These are phyloP conservation scores for Ustilago loliicola DNA, from an alignment of 1,284 basidiomycete species.

Conservation along the genomic window DNA sequence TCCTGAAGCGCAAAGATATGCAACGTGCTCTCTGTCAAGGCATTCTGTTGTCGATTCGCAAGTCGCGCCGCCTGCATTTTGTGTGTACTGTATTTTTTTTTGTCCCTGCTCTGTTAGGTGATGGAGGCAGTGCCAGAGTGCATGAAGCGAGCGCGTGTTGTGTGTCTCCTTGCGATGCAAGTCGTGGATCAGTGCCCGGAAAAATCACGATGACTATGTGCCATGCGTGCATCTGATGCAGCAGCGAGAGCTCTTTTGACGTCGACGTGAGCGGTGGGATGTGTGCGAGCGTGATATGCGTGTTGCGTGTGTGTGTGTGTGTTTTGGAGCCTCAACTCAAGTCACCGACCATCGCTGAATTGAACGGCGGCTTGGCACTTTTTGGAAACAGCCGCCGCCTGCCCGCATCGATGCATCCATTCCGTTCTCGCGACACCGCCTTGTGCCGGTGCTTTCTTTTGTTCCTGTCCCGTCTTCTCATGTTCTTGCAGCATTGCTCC, in stretches of 20 bases:
- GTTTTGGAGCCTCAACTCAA: neutral
- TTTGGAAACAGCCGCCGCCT: no score
- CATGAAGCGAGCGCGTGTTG: neutral
- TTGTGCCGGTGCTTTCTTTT: neutral
- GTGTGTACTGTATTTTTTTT: no score
- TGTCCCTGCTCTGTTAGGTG: neutral
- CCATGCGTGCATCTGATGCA: neutral
- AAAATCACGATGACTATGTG: neutral
- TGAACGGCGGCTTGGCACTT: no score
- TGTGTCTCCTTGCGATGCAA: neutral
- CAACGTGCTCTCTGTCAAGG: constrained; percentile 1
- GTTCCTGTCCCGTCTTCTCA: neutral
- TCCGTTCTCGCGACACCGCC: neutral
- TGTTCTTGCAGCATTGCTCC: neutral
- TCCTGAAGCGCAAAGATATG: neutral
- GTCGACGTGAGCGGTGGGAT: neutral
- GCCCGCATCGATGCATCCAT: neutral
- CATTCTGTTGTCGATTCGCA: neutral
- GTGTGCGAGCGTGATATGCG: neutral
- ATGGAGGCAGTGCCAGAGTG: constrained; percentile 2
- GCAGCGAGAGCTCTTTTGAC: neutral
- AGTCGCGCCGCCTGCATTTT: neutral
- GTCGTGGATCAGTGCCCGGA: neutral
- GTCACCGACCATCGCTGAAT: no score
- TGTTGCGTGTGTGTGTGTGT: neutral